Percentiles rank a stretch among this genome's conserved stretches.
Conservation (phyloP, 2,329 filamentous ascomycete genomes). For the Lasiodiplodia hormozganensis region DNA sequence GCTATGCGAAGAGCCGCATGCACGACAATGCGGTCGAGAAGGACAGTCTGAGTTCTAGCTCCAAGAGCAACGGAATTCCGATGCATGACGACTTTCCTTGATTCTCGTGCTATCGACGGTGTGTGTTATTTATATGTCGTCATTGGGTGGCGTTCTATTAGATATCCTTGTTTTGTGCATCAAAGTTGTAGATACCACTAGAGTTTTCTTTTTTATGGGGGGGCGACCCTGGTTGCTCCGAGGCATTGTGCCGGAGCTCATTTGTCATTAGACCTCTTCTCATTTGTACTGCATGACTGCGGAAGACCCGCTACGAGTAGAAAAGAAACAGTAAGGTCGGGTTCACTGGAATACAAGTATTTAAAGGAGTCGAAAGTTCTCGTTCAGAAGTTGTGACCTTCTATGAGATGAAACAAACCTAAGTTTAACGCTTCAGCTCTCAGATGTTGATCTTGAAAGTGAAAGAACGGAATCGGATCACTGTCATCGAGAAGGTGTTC, state of each 20-base stretch:
- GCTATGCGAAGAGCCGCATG: neutral
- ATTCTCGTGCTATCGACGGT: neutral
- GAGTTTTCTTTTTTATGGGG: neutral
- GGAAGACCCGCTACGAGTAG: no score
- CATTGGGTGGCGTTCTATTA: constrained; percentile 9
- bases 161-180: neutral
- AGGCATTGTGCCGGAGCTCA: neutral
- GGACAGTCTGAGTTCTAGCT: constrained; percentile 12
- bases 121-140: neutral
- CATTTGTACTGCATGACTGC: neutral
- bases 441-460: no score
- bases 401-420: no score
- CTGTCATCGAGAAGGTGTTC: no score
- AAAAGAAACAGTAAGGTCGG: no score
- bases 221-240: no score
- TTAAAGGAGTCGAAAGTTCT: no score
- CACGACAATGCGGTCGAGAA: neutral
- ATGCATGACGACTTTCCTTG: constrained; percentile 2
- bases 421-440: no score
- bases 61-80: neutral
- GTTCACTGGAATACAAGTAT: no score
- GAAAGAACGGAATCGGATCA: no score
- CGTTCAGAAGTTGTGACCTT: no score
- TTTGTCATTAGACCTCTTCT: neutral
- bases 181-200: neutral